Base-by-base conservation (phyloP, 306 rosid genomes). In the Malus fusca region DNA sequence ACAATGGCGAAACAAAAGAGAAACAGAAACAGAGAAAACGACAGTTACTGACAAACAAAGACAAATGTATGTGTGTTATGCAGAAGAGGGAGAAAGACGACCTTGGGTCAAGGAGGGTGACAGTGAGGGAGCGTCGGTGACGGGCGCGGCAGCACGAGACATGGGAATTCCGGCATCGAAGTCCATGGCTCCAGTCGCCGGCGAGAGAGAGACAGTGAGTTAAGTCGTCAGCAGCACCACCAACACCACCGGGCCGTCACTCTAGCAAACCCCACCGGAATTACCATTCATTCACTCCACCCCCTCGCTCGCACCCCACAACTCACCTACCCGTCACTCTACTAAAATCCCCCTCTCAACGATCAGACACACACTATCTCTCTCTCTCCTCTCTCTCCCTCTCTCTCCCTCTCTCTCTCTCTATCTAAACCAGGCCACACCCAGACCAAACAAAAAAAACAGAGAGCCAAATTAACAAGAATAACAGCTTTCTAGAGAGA, bases 151-250 rank as follows among this genome's bases (percentile, higher is more conserved):
- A 43, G 60, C 80, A 7, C 81, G 88, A 78, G 91, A 83, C 75
- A 84, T 85, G 76, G 96, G 84, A 81, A 92, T 88, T 85, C 89
- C 89, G 75, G 90, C 89, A 82, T 93, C 93, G 88, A 86, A 90
- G 80, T 90, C 98, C 98, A 93, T 90, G 75, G 83, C 76, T 81
- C 75, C 87, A 83, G 70, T 83, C 52, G 51, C 18, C 70, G 26
- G 69, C 1, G 21, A 15, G 21, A 51, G 55, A 15, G 21, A 17
- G 55, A 51, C 69, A 35, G 69, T 33, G 13, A 63, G 65, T n/a
- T 21, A 18, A 30, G 74, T 51, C 28, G 61, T 70, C 59, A 25
- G 60, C 18, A 17, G 55, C 37, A 44, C 0, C 26, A n/a, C 21
- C 71, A 58, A 63, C 80, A 77, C 60, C 82, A 75, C 67, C 67